Base-by-base conservation (phyloP, 805 yeast genomes). In the Debaryomyces prosopidis region DNA sequence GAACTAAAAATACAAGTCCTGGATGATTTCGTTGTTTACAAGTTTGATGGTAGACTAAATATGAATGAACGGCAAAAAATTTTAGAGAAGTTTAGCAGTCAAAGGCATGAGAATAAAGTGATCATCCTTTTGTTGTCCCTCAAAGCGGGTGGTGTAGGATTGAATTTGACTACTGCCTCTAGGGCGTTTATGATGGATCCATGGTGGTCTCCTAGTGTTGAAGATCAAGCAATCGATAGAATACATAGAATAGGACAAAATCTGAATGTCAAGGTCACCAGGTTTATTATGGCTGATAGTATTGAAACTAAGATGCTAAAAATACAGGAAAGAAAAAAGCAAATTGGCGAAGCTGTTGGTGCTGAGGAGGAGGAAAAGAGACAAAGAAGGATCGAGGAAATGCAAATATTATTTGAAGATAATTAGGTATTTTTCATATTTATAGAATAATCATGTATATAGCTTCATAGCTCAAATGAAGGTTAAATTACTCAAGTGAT, bases 121-220 rank as follows among this genome's bases (percentile, higher is more conserved):
- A 74, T 77, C 3, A 76, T 91, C 1, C 60, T 91, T 9, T 67
- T 91, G 17, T 61, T 91, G 15, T 86, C 96, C 6, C 67, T 90
- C 50, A 91, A 89, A 62, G 96, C 97, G 0, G 97, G 97, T 18
- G 97, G 97, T 6, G 96, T 90, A 10, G 97, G 97, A 0, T 71
- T 91, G 50, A 91, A 91, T 58, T 69, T 91, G 48, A 91, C 96
- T 0, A 81, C 84, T 41, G 96, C 97, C 0, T 85, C 88, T 0
- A 76, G 80, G 30, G 97, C 95, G 2, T 89, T 83, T 54, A 76
- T 91, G 79, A 85, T 92, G 89, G 97, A 91, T 58, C 97, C 97
- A 0, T 91, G 96, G 94, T 91, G 97, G 97, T 87, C 94, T 26
- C 95, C 89, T 38, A 88, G 96, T 40, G 81, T 85, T 43, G 96